phyloP scores from a whole-genome alignment of 805 yeast species.

The Debaryomyces tyrocola region DNA sequence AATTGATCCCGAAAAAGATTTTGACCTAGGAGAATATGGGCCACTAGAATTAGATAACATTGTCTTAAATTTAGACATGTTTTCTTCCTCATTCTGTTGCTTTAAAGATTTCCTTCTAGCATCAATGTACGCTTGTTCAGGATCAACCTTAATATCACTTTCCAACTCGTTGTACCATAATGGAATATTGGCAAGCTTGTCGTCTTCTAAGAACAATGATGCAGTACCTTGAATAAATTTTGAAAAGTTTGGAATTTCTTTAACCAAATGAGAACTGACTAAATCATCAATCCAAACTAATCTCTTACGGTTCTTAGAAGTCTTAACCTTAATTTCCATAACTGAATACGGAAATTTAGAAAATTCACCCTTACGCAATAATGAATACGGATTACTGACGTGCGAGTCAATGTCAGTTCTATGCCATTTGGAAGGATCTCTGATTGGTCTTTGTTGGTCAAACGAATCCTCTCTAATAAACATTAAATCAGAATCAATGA shows the following conservation, averaged over 20 bases:
- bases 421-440: conserved; percentile 91
- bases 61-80: conserved; percentile 40
- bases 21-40: conserved; percentile 34
- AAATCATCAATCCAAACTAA: conserved; percentile 83
- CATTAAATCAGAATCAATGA: conserved; percentile 83
- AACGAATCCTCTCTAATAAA: conserved; percentile 91
- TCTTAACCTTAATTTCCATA: conserved; percentile 74
- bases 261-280: conserved; percentile 78
- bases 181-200: conserved; percentile 84
- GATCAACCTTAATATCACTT: conserved; percentile 68
- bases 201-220: conserved; percentile 83
- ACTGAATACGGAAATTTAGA: conserved; percentile 82
- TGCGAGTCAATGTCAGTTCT: conserved; percentile 85
- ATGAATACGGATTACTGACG: conserved; percentile 63
- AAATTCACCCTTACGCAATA: conserved; percentile 83
- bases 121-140: conserved; percentile 75
- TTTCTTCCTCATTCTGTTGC: conserved; percentile 47
- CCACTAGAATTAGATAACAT: conserved; percentile 32
- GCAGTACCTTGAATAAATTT: conserved; percentile 94
- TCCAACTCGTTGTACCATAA: conserved; percentile 93
- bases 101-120: conserved; percentile 54
- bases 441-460: conserved; percentile 80
- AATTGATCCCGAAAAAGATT: conserved; percentile 38
- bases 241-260: conserved; percentile 91
- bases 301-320: conserved; percentile 43